Conservation (phyloP, 169 alveolate genomes). For the Babesia bovis region DNA sequence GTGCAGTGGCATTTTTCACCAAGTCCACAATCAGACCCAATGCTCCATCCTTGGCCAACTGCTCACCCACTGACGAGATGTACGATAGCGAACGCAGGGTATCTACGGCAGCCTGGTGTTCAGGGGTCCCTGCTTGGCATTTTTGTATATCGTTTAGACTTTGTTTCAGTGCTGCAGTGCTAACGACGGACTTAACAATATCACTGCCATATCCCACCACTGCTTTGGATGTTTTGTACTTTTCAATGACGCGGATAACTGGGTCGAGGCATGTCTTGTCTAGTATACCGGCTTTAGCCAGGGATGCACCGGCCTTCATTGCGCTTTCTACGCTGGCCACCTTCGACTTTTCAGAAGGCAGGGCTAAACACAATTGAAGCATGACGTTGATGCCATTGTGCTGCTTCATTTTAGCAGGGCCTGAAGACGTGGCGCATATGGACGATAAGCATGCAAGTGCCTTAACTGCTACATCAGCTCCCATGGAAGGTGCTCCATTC, state of each 20-base stretch:
- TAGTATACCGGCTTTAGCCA: slow-evolving; percentile 29
- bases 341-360: slow-evolving; percentile 1
- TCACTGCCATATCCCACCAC: slow-evolving; percentile 85
- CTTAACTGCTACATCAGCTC: slow-evolving; percentile 30
- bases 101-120: slow-evolving; percentile 86
- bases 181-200: slow-evolving; percentile 83
- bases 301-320: slow-evolving; percentile 20
- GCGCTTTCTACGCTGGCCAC: slow-evolving; percentile 33
- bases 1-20: slow-evolving; percentile 81
- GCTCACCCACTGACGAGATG: slow-evolving; percentile 86
- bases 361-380: slow-evolving; percentile 48
- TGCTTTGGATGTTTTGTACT: slow-evolving; percentile 68
- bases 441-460: slow-evolving; percentile 45
- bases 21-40: slow-evolving; percentile 84
- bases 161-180: slow-evolving; percentile 83
- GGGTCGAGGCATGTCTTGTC: slow-evolving; percentile 39
- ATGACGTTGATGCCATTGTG: slow-evolving; percentile 26
- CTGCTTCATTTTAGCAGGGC: slow-evolving; percentile 42
- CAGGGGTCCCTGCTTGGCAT: slow-evolving; percentile 81
- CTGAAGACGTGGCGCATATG: slow-evolving; percentile 12
- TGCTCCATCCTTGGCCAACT: slow-evolving; percentile 88
- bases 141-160: slow-evolving; percentile 83
- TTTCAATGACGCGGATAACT: slow-evolving; percentile 67
- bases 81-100: slow-evolving; percentile 88
- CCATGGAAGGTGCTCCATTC: slow-evolving; percentile 17